Base-by-base conservation (phyloP, 495 filamentous ascomycete genomes). In the Aspergillus sclerotiicarbonarius region DNA sequence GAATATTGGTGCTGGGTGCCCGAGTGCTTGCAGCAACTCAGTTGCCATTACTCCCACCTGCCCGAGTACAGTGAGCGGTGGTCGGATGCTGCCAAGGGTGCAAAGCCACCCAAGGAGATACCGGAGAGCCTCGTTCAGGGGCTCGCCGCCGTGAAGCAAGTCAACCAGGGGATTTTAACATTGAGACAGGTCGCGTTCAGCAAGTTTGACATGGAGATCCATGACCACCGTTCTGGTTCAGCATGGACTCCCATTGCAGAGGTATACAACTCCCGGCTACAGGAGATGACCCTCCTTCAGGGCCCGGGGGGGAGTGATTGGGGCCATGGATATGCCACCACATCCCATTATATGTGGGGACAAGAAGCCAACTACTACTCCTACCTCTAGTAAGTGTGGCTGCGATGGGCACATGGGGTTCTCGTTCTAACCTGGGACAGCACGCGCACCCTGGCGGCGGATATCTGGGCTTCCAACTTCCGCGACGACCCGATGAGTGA, bases 1-100 rank as follows among this genome's bases (percentile, higher is more conserved):
- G 47, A 50, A 13, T n/a, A n/a, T 15, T 50, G 47, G 47, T 50
- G 47, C 13, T 50, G 47, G 47, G 47, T 50, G 25, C 47, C 47
- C 15, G 47, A 32, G 25, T 50, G 47, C 25, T 25, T 50, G 3
- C 47, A 16, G 8, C 47, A 16, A 3, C 47, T 50, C 12, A 50
- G 47, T 25, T n/a, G 12, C 13, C 47, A 50, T 31, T 50, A 49
- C 12, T 49, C 21, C 6, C 30, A 50, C 25, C 15, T 31, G 25
- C 15, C 29, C 13, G 46, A 49, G 20, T n/a, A 49, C 21, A 3
- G 6, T 9, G 29, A 30, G 8, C 21, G 6, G 13, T 20, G 44
- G 44, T 9, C 6, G 16, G 13, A n/a, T 25, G 9, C 29, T 9
- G 18, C 4, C 4, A 49, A 30, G n/a, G n/a, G n/a, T n/a, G n/a